Conservation (phyloP, 805 yeast species). For the Pichia cabralensis region DNA sequence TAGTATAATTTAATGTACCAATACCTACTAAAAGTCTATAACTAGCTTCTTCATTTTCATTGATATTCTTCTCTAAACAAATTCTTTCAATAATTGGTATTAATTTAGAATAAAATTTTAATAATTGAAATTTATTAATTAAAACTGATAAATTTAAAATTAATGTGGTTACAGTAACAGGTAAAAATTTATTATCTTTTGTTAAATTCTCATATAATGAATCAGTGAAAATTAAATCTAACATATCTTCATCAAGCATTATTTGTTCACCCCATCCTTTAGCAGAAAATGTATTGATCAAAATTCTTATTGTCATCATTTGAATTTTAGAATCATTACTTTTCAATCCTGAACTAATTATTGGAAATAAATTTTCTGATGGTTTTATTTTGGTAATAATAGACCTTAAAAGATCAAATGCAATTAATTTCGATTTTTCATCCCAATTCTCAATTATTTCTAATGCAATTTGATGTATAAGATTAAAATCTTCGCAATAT, state of each 20-base stretch:
- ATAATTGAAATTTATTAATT: constrained; percentile 22
- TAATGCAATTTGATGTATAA: constrained; percentile 9
- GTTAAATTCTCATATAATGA: constrained; percentile 11
- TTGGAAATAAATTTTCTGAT: constrained; percentile 30
- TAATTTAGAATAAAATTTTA: constrained; percentile 9
- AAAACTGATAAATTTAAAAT: constrained; percentile 39
- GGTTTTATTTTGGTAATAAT: constrained; percentile 34
- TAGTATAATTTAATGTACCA: constrained; percentile 42
- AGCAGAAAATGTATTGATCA: constrained; percentile 45
- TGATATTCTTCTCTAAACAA: constrained; percentile 9
- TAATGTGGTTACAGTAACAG: constrained; percentile 38
- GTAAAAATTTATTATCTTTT: constrained; percentile 20
- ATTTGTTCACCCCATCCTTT: constrained; percentile 37
- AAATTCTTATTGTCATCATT: constrained; percentile 47
- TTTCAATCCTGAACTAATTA: constrained; percentile 33
- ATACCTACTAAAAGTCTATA: constrained; percentile 54
- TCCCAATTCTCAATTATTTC: constrained; percentile 35
- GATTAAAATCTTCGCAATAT: constrained; percentile 33
- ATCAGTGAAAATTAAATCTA: constrained; percentile 28
- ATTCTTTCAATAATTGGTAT: constrained; percentile 4
- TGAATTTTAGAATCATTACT: constrained; percentile 26
- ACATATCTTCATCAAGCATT: constrained; percentile 32
- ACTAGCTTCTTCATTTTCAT: constrained; percentile 49
- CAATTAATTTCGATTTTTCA: constrained; percentile 37
- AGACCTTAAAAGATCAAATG: constrained; percentile 51